Conservation (phyloP, 768 basidiomycete genomes). For the Lactarius tabidus region DNA sequence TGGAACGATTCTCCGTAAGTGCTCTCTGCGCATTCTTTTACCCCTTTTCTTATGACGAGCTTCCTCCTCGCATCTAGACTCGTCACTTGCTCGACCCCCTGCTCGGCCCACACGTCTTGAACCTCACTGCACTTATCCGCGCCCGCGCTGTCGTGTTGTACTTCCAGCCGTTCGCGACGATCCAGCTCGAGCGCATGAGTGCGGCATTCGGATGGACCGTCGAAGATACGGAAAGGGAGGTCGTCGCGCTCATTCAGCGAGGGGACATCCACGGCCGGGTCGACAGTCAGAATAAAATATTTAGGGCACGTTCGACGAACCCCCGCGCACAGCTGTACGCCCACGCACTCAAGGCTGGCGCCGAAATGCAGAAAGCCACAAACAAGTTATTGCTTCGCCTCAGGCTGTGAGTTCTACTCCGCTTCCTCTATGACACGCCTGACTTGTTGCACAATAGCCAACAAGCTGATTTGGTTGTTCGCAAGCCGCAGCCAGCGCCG, state of each 20-base stretch:
- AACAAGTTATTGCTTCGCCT: slow-evolving; percentile 78
- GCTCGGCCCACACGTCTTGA: slow-evolving; percentile 60
- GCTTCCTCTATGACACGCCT: neutral
- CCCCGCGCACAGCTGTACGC: slow-evolving; percentile 73
- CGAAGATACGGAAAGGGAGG: slow-evolving; percentile 64
- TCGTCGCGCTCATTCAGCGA: slow-evolving; percentile 72
- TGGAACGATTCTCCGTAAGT: slow-evolving; percentile 65
- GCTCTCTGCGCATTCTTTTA: slow-evolving; percentile 13
- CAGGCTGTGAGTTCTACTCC: slow-evolving; percentile 59
- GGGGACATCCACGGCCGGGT: slow-evolving; percentile 79
- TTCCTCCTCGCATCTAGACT: slow-evolving; percentile 43
- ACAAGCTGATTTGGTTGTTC: slow-evolving; percentile 72
- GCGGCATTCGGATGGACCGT: slow-evolving; percentile 79
- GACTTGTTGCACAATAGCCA: slow-evolving; percentile 45
- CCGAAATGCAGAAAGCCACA: slow-evolving; percentile 67
- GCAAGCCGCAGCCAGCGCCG: slow-evolving; percentile 49
- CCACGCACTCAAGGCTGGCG: slow-evolving; percentile 67
- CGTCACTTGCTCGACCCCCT: slow-evolving; percentile 78
- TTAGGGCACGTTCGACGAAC: slow-evolving; percentile 76
- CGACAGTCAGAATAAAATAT: slow-evolving; percentile 88
- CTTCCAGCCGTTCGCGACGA: slow-evolving; percentile 85
- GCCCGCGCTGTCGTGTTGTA: slow-evolving; percentile 81
- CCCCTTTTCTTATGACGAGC: neutral
- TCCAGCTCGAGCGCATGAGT: slow-evolving; percentile 80
- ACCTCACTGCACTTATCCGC: slow-evolving; percentile 64